A percentile compares a stretch with the other conserved stretches of the same genome.
Conservation (phyloP, 805 yeast species). For the Lipomyces chichibuensis region DNA sequence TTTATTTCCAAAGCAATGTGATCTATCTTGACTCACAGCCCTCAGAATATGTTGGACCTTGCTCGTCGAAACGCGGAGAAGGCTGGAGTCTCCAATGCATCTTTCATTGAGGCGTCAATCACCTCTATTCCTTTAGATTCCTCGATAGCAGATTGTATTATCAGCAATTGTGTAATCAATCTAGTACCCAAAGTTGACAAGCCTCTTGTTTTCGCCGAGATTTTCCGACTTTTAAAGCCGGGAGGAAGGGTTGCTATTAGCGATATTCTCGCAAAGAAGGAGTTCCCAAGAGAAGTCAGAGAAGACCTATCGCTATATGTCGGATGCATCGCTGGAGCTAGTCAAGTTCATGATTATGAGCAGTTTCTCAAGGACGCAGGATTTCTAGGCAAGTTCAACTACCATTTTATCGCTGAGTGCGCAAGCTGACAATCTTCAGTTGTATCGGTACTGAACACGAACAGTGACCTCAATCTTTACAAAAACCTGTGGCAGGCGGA, state of each 20-base stretch:
- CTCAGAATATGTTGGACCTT: conserved; percentile 4
- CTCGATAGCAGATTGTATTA: not conserved
- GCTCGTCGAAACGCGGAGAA: conserved; percentile 4
- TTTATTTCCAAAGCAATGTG: too few species aligned
- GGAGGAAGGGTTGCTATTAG: conserved; percentile 8
- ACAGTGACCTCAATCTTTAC: conserved; percentile 4
- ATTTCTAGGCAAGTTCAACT: not conserved
- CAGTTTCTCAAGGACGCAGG: not conserved
- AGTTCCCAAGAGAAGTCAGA: conserved; percentile 3
- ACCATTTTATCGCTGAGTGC: not conserved
- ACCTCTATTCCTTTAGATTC: conserved; percentile 3
- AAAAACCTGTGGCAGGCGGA: not conserved
- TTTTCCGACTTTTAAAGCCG: conserved; percentile 4
- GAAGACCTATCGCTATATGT: conserved; percentile 1
- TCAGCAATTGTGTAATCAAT: conserved; percentile 9
- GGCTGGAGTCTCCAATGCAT: conserved; percentile 1
- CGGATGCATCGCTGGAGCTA: conserved; percentile 10
- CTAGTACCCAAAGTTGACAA: conserved; percentile 6
- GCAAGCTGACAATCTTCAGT: conserved; percentile 3
- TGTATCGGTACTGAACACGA: conserved; percentile 1
- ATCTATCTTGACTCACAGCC: not conserved
- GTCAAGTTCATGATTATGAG: conserved; percentile 4
- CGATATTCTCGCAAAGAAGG: conserved; percentile 6
- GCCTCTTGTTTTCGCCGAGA: conserved; percentile 4
- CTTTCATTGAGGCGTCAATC: conserved; percentile 6